Base-by-base conservation (phyloP, 1,139 yeast species). In the Taiozyma sp. region DNA sequence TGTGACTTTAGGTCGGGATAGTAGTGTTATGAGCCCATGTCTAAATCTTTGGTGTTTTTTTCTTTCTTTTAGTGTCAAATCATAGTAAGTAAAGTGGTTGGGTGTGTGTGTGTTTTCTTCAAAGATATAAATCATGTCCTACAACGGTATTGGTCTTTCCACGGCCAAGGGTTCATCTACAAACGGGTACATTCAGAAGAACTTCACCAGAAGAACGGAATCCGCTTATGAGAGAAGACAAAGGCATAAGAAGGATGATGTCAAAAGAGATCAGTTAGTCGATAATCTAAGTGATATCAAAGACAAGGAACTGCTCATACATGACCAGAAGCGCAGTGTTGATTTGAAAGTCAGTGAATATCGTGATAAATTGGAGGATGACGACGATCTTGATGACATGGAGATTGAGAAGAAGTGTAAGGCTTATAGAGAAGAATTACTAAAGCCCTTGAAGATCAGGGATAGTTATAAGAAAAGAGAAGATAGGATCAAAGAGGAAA, bases 161-260 rank as follows among this genome's bases (percentile, higher is more conserved):
- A 60, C 65, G 1, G 63, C 65, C 1, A 53, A 60, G 42, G 65
- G 65, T 0, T 59, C 65, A 13, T 58, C 64, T 3, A 62, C 65
- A 1, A 61, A 60, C 46, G 65, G 65, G 5, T 61, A 48, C 30
- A 53, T 62, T 8, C 65, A 62, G 42, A 62, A 62, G 52, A 61
- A 57, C 48, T 52, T 54, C 24, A 54, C 64, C 2, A 34, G 54
- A 7, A 45, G 34, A n/a, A 39, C 41, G 2, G 56, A 54, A 19
- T 51, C 64, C 14, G 49, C 50, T 4, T 60, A 56, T 48, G 48
- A 55, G 19, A 59, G 53, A 45, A 57, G 65, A 16, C 53, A 54
- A 46, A 49, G 54, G 39, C 49, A 52, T 30, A 58, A 57, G 44
- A 52, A 52, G 42, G 44, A 54, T 4, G 49, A 52, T 47, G 46